Evolutionary conservation across 305 asterid genomes (phyloP).

Genomic region (Euphrasia arctica): DNA sequence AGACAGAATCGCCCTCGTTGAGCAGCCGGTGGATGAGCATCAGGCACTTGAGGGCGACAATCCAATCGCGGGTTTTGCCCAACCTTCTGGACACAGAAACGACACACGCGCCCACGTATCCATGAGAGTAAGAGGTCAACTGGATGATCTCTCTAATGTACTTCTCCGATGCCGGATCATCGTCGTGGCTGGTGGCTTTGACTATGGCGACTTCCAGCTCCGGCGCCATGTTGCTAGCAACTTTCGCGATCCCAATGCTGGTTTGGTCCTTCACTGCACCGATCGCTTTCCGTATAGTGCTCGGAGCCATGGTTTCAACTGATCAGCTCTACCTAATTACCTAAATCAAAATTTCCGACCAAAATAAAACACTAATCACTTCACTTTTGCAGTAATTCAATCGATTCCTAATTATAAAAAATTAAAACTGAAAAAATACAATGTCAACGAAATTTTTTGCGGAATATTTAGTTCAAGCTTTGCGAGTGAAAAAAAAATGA

Average conservation of each 20-base stretch:
- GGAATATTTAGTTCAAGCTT: neutral
- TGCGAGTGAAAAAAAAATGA: neutral
- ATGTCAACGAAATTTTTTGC: neutral
- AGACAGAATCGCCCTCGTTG: neutral
- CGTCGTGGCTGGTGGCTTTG: constrained; percentile 1
- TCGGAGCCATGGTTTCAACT: neutral
- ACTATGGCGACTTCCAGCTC: constrained; percentile 4
- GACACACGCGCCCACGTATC: neutral
- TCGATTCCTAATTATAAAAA: neutral
- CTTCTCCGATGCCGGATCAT: neutral
- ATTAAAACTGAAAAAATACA: neutral
- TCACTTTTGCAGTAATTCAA: neutral
- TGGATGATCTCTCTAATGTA: neutral
- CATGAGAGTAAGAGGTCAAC: neutral
- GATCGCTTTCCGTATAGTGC: constrained; percentile 2
- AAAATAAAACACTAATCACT: too few relatives aligned
- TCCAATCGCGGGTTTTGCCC: constrained; percentile 4
- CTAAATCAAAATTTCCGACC: neutral
- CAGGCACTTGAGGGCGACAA: constrained; percentile 3
- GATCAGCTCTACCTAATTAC: neutral
- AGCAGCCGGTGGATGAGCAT: neutral
- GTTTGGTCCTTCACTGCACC: constrained; percentile 2
- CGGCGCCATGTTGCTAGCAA: constrained; percentile 1
- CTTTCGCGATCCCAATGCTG: constrained; percentile 4
- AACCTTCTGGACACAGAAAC: neutral